Evolutionary conservation across 257 asterid genomes (phyloP), one percentile per base, ranked within the genome.

Genomic region (Solanum ahanhuiri): DNA sequence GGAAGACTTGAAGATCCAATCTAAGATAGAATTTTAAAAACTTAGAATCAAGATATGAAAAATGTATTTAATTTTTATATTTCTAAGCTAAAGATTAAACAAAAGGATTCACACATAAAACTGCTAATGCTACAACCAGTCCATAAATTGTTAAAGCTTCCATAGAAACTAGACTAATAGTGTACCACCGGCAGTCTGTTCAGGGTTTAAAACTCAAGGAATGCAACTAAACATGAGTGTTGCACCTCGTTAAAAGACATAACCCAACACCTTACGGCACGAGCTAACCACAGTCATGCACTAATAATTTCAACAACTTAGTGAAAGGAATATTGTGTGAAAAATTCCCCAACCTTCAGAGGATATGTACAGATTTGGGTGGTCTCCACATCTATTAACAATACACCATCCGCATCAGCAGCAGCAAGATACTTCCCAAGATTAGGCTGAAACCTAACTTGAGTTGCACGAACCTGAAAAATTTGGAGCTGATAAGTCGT

Each of bases 371-470:
- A 86, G n/a, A 86, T 84, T 84, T 90, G 90, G 66, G 87, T 87
- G 12, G 92, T 88, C 82, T 88, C 92, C n/a, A 86, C 86, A 66
- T 90, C 89, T 25, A 90, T 81, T 72, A 90, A 70, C 18, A 89
- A 88, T 45, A 90, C 88, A n/a, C 89, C 90, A 81, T 72, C 87
- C 73, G 48, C 85, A 22, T 66, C 87, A 11, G 87, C 89, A 43
- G 90, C 92, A 28, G 92, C 90, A 71, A 90, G 90, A 58, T 84
- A 86, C 60, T 84, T 90, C 79, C 92, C 92, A 60, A 33, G 85
- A 45, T 60, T n/a, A 67, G 90, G 89, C 71, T 90, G 89, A 83
- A 88, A 90, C 85, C 92, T 90, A 72, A 90, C 92, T 72, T 60
- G 88, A 48, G 87, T 82, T 60, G 90, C 89, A 51, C 83, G 70